Conservation (phyloP, 2,329 filamentous ascomycete genomes). For the Diaporthe australafricana region DNA sequence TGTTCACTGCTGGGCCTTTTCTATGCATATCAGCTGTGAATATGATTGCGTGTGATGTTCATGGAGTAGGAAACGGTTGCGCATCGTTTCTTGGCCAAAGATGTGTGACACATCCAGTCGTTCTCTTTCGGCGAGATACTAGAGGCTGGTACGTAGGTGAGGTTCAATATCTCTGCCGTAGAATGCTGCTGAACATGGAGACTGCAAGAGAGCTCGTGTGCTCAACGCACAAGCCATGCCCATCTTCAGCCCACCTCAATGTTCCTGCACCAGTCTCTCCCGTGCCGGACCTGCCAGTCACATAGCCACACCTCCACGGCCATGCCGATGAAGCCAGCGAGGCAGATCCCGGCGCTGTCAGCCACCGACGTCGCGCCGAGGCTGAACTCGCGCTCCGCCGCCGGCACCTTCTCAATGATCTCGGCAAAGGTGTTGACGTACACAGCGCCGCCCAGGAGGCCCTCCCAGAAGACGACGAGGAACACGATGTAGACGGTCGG, state of each 20-base stretch:
- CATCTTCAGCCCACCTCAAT: slow-evolving; percentile 55
- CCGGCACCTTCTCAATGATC: slow-evolving; percentile 85
- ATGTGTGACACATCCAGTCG: no score
- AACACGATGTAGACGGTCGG: slow-evolving; percentile 91
- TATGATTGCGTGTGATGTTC: no score
- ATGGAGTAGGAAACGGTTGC: no score
- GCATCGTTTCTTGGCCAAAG: no score
- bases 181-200: not conserved
- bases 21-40: no score
- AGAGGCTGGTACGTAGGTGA: not conserved
- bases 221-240: not conserved
- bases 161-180: not conserved
- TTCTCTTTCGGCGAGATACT: no score
- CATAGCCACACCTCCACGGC: slow-evolving; percentile 84
- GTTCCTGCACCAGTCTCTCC: slow-evolving; percentile 78
- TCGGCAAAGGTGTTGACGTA: slow-evolving; percentile 98
- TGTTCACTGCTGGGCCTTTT: no score
- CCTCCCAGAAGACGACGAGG: slow-evolving; percentile 91
- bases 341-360: slow-evolving; percentile 90
- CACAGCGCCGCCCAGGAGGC: slow-evolving; percentile 87
- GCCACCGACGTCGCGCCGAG: slow-evolving; percentile 91
- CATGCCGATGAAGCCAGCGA: slow-evolving; percentile 88
- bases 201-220: not conserved
- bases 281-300: slow-evolving; percentile 84
- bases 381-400: slow-evolving; percentile 88